Conservation (phyloP, 306 rosid genomes). For the Prunus fruticosa region DNA sequence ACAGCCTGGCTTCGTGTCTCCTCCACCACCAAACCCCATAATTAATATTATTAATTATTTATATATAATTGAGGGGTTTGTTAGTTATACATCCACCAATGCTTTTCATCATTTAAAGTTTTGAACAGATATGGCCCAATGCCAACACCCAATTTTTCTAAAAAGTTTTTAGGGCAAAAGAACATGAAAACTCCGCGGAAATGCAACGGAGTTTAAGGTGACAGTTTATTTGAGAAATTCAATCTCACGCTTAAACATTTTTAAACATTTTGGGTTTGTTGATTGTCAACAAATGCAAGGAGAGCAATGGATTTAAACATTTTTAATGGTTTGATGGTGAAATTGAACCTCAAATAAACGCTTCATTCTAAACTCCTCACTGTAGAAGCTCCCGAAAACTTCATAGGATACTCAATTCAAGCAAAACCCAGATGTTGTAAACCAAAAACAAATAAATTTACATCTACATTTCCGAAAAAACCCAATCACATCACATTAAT, state of each 20-base stretch:
- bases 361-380: too few relatives aligned
- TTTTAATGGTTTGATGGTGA: too few relatives aligned
- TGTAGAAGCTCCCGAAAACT: neutral
- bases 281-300: too few relatives aligned
- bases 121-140: neutral
- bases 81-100: neutral
- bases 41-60: neutral
- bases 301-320: too few relatives aligned
- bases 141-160: too few relatives aligned
- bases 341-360: too few relatives aligned
- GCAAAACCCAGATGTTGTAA: neutral
- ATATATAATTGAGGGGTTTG: neutral
- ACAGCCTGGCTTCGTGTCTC: neutral
- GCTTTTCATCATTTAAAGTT: neutral
- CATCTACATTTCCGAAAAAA: neutral
- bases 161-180: too few relatives aligned
- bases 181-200: neutral
- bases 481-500: neutral
- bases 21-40: neutral
- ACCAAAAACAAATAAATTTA: neutral
- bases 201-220: too few relatives aligned
- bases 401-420: neutral
- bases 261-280: too few relatives aligned
- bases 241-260: too few relatives aligned
- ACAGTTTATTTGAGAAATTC: too few relatives aligned